Conservation (phyloP, 805 yeast genomes). For the Scheffersomyces coipomensis region DNA sequence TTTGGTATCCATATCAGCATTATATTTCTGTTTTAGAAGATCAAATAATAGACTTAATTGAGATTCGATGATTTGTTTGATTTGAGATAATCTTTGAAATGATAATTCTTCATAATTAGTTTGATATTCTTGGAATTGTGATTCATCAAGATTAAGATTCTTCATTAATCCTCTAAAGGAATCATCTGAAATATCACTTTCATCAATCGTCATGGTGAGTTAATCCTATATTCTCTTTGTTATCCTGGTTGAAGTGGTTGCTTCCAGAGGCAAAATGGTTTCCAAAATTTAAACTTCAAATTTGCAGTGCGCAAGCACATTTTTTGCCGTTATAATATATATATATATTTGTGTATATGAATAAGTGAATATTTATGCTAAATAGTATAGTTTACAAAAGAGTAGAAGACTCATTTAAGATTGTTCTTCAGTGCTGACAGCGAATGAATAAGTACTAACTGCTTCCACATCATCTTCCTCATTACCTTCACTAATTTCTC, state of each 20-base stretch:
- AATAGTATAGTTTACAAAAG: no score
- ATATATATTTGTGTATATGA: no score
- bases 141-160: slow-evolving; percentile 22
- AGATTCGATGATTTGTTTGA: slow-evolving; percentile 19
- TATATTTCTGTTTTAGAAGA: slow-evolving; percentile 39
- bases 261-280: no score
- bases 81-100: slow-evolving; percentile 11
- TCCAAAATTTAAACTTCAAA: no score
- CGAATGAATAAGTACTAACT: slow-evolving; percentile 41
- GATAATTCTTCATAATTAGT: slow-evolving; percentile 13
- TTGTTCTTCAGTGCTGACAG: slow-evolving; percentile 30
- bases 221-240: no score
- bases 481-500: slow-evolving; percentile 53
- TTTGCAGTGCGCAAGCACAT: no score
- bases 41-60: slow-evolving; percentile 36
- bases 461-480: slow-evolving; percentile 45
- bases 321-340: no score
- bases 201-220: slow-evolving; percentile 13
- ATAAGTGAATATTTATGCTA: no score
- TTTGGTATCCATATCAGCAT: slow-evolving; percentile 62
- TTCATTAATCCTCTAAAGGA: slow-evolving; percentile 27
- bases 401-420: no score
- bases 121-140: slow-evolving; percentile 18
- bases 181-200: slow-evolving; percentile 12
- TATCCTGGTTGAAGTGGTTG: no score